Evolutionary conservation across 257 asterid genomes (phyloP).

Genomic region (Mitragyna speciosa): DNA sequence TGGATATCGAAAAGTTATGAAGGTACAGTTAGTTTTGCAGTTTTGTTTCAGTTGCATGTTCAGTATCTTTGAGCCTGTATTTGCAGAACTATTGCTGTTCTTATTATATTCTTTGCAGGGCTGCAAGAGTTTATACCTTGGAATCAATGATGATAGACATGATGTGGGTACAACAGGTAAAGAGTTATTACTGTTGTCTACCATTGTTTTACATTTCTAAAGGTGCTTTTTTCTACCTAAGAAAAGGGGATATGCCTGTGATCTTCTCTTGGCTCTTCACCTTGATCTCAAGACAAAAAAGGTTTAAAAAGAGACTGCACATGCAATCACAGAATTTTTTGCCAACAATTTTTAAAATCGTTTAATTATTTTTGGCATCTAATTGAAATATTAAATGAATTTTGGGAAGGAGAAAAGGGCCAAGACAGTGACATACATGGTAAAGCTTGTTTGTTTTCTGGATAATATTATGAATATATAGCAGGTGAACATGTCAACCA

Average conservation of each 20-base stretch:
- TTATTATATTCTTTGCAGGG: slow-evolving; percentile 41
- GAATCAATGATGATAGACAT: slow-evolving; percentile 67
- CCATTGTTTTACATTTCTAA: not conserved
- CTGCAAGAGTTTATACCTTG: slow-evolving; percentile 73
- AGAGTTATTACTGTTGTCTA: not conserved
- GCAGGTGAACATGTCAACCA: not conserved
- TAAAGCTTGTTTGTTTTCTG: not conserved
- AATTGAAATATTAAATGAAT: not conserved
- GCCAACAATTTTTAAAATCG: not conserved
- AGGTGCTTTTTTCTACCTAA: not conserved
- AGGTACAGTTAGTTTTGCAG: slow-evolving; percentile 43
- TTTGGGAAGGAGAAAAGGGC: not conserved
- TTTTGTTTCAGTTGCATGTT: slow-evolving; percentile 2
- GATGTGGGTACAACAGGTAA: slow-evolving; percentile 88
- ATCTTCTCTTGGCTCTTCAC: not conserved
- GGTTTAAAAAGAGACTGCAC: not conserved
- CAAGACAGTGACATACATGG: not conserved
- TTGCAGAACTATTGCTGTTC: slow-evolving; percentile 4
- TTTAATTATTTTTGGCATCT: not conserved
- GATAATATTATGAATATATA: not conserved
- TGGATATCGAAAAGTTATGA: slow-evolving; percentile 85
- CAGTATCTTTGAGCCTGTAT: not conserved
- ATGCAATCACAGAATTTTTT: not conserved
- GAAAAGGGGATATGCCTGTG: not conserved
- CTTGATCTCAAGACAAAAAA: not conserved